Evolutionary conservation across 495 filamentous ascomycete genomes (phyloP), one percentile per base, ranked within the genome.

Genomic region (Stereocaulon alpinum): DNA sequence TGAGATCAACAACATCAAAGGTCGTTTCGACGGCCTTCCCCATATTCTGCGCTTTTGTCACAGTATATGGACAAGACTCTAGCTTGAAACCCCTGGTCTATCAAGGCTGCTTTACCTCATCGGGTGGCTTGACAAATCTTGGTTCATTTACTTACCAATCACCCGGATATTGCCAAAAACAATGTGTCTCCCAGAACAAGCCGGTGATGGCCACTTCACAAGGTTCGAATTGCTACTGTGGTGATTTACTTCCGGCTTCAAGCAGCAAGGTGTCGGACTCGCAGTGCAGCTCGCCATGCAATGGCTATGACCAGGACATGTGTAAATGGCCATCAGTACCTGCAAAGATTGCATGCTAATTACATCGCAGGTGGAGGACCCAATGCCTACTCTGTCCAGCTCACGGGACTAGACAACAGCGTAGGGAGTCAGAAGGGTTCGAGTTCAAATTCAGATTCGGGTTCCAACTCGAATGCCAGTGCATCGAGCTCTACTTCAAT

Each of bases 151-250:
- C 63, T 49, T 81, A 71, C 32, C 78, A 81, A 55, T 77, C 75
- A 68, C 67, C 71, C 29, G 74, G 74, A 63, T 77, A 77, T 61
- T 81, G 78, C 57, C 66, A 72, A 40, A 55, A 72, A 43, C 59
- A 63, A 43, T 81, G 78, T 61, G 58, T 66, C 24, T 51, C 56
- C 0, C 58, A 64, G 18, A 67, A 65, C 37, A 65, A 71, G 22
- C 61, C 74, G 3, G 75, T 76, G 5, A 76, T 77, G 61, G 78
- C 66, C 40, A 62, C 77, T 59, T 72, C 64, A 3, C 66, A 63
- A 24, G 75, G 74, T 18, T 69, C 72, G 1, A 60, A 76, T 55
- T 81, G 78, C 65, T 65, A 72, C 24, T 81, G 78, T 63, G 78
- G 77, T 27, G 63, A 76, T 40, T 63, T 71, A 50, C 32, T 79